These are phyloP conservation scores for Naganishia liquefaciens DNA, from an alignment of 1,284 basidiomycete genomes.

Conservation along the genomic window DNA sequence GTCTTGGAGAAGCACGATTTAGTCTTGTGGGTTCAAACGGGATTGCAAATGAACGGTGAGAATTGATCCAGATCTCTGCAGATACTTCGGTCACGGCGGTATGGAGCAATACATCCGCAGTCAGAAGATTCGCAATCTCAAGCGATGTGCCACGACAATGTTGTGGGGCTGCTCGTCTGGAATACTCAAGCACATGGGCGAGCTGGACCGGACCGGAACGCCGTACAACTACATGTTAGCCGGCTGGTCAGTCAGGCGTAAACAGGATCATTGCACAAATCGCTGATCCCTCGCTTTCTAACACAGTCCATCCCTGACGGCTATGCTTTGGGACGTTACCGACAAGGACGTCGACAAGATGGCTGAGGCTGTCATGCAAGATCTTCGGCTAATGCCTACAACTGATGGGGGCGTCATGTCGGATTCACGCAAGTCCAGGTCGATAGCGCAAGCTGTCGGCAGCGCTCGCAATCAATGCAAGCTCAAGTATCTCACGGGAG, in stretches of 20 bases:
- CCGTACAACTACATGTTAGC: constrained; percentile 94
- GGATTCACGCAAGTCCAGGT: constrained; percentile 45
- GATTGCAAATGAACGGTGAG: neutral
- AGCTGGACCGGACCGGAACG: constrained; percentile 87
- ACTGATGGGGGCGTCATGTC: constrained; percentile 39
- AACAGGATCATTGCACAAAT: neutral
- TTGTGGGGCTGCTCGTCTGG: constrained; percentile 99
- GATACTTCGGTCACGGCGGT: constrained; percentile 96
- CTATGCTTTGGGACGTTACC: constrained; percentile 97
- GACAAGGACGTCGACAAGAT: constrained; percentile 95
- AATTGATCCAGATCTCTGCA: constrained; percentile 46
- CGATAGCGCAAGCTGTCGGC: constrained; percentile 77
- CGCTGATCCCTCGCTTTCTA: neutral
- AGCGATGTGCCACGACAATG: constrained; percentile 87
- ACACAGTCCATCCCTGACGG: constrained; percentile 83
- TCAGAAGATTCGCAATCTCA: constrained; percentile 75
- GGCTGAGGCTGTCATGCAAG: constrained; percentile 78
- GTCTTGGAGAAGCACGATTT: constrained; percentile 73
- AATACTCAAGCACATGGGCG: constrained; percentile 80
- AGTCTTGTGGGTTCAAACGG: constrained; percentile 68
- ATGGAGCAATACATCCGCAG: constrained; percentile 91
- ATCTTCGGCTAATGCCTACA: constrained; percentile 59
- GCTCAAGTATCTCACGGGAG: constrained; percentile 91
- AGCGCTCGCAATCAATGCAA: constrained; percentile 77
- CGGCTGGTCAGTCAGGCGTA: constrained; percentile 71